Base-by-base conservation (phyloP, 2,329 filamentous ascomycete species). In the Mycosphaerelloides madeirae region DNA sequence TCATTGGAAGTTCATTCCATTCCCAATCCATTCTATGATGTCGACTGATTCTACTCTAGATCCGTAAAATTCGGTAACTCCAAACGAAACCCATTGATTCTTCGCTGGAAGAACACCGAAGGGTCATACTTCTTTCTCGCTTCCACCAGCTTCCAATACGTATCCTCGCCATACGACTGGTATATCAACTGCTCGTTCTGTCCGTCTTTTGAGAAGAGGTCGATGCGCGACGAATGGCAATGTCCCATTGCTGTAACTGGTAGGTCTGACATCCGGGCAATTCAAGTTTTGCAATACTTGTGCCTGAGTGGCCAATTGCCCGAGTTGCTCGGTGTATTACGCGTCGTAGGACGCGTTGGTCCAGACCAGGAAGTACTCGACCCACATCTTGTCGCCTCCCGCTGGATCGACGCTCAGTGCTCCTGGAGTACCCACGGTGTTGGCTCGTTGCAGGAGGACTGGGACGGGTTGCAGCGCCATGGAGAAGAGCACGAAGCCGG, bases 321-420 rank as follows among this genome's bases (percentile, higher is more conserved):
- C n/a, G n/a, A n/a, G n/a, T n/a, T n/a, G n/a, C n/a, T n/a, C n/a
- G n/a, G n/a, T n/a, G n/a, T n/a, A n/a, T n/a, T n/a, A n/a, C n/a
- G n/a, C n/a, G n/a, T n/a, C n/a, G n/a, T n/a, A n/a, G n/a, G n/a
- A n/a, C n/a, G n/a, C n/a, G 16, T 40, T 40, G 4, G n/a, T n/a
- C 37, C 37, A 40, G 11, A 18, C 37, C 13, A 40, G 37, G 12
- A 25, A 29, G 28, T 40, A 40, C 12, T 40, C 37, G 6, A 40
- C 13, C 37, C 37, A 40, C 37, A 22, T 29, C 6, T 22, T 25
- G 20, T 40, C 37, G 14, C 37, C 37, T 4, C 14, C 37, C 9
- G 8, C 37, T 4, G 37, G 37, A 25, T 40, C 37, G 37, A 40
- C 12, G 14, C 13, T 16, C 6, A 29, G 13, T n/a, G 37, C 37